Conservation (phyloP, 768 basidiomycete species). For the Xerocomellus chrysenteron region DNA sequence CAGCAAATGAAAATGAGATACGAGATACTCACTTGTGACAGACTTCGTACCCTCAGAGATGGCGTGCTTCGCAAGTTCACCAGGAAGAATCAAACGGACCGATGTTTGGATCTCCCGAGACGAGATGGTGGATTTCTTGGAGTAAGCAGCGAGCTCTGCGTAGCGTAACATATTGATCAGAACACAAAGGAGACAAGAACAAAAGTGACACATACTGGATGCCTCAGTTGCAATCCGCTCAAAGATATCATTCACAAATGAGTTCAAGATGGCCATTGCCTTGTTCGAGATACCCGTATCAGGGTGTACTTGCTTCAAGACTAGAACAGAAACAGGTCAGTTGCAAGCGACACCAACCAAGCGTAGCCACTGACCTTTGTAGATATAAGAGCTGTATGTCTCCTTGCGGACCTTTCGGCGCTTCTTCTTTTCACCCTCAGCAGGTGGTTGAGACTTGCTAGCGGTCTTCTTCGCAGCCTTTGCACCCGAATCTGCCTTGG, state of each 20-base stretch:
- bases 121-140: conserved; percentile 90
- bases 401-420: conserved; percentile 78
- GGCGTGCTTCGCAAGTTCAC: conserved; percentile 85
- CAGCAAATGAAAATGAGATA: not conserved
- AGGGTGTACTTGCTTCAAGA: conserved; percentile 89
- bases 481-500: conserved; percentile 39
- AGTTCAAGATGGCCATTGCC: conserved; percentile 81
- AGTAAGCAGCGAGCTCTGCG: conserved; percentile 76
- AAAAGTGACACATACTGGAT: conserved; percentile 48
- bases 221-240: conserved; percentile 77
- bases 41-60: conserved; percentile 83
- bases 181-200: not conserved
- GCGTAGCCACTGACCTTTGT: conserved; percentile 55
- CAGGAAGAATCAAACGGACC: conserved; percentile 80
- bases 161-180: not conserved
- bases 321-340: conserved; percentile 33
- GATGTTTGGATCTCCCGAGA: conserved; percentile 87
- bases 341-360: not conserved
- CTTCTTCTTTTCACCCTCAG: conserved; percentile 75
- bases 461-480: conserved; percentile 64
- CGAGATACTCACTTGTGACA: conserved; percentile 54
- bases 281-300: conserved; percentile 94
- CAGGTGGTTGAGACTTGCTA: conserved; percentile 50
- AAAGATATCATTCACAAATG: conserved; percentile 84
- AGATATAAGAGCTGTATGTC: conserved; percentile 84